Conservation (phyloP, 2,329 filamentous ascomycete genomes). For the Verticillium klebahnii region DNA sequence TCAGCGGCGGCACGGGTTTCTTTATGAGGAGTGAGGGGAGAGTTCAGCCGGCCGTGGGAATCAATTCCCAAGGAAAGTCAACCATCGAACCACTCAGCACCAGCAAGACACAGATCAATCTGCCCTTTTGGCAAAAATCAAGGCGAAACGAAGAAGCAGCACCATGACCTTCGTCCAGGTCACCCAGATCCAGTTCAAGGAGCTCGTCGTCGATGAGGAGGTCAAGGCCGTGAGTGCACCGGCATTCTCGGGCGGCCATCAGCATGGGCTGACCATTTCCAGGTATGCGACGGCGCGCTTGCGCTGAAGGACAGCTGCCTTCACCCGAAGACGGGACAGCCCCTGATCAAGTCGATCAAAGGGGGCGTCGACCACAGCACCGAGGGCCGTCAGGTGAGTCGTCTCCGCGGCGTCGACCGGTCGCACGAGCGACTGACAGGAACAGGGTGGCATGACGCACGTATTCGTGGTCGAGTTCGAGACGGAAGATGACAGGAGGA, state of each 20-base stretch:
- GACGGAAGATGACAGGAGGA: slow-evolving; percentile 58
- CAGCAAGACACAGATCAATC: neutral
- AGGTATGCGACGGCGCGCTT: slow-evolving; percentile 32
- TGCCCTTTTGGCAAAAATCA: neutral
- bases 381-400: slow-evolving; percentile 53
- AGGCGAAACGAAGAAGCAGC: neutral
- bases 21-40: neutral
- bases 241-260: neutral
- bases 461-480: slow-evolving; percentile 66
- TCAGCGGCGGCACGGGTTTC: neutral
- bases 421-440: neutral
- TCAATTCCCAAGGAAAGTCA: neutral
- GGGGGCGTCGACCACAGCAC: slow-evolving; percentile 60
- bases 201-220: slow-evolving; percentile 38
- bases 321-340: slow-evolving; percentile 51
- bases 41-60: neutral
- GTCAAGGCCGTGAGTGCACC: slow-evolving; percentile 48
- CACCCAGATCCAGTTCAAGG: slow-evolving; percentile 63
- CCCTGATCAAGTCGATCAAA: slow-evolving; percentile 54
- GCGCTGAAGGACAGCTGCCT: slow-evolving; percentile 55
- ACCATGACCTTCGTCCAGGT: slow-evolving; percentile 63
- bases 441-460: slow-evolving; percentile 60
- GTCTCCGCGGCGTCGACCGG: neutral
- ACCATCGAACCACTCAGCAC: too few relatives aligned
- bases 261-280: neutral